Percentiles rank a stretch among this genome's conserved stretches.
These are phyloP conservation scores for Leptographium wingfieldii DNA, from an alignment of 2,329 filamentous ascomycete species.

Conservation along the genomic window DNA sequence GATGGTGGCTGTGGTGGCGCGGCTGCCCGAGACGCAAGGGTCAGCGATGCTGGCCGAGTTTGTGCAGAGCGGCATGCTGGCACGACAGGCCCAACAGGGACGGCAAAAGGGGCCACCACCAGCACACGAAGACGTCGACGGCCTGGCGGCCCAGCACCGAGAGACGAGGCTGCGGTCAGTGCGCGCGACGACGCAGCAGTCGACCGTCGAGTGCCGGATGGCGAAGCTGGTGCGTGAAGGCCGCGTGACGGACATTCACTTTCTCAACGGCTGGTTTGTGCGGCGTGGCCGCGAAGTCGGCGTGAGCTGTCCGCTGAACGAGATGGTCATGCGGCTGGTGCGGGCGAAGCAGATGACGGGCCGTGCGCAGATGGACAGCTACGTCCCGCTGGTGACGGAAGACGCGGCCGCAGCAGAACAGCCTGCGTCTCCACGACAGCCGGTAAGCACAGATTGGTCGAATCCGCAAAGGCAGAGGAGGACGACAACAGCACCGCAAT, in stretches of 20 bases:
- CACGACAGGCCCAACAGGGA: conserved; percentile 31
- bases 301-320: conserved; percentile 59
- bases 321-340: conserved; percentile 59
- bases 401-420: neutral
- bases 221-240: conserved; percentile 50
- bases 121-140: neutral
- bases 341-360: conserved; percentile 46
- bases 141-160: conserved; percentile 14
- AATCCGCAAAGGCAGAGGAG: no score
- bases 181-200: no score
- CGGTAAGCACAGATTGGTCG: no score
- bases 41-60: conserved; percentile 43
- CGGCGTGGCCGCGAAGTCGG: conserved; percentile 58
- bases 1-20: conserved; percentile 56
- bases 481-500: no score
- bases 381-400: conserved; percentile 4
- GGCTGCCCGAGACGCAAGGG: conserved; percentile 59
- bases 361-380: neutral
- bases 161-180: conserved; percentile 18
- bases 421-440: neutral
- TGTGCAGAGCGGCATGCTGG: conserved; percentile 46
- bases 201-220: conserved; percentile 44
- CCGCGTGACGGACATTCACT: conserved; percentile 62
- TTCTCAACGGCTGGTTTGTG: conserved; percentile 80
- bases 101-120: no score